phyloP scores from a whole-genome alignment of 441 rosid species.

The Populus tomentosa region DNA sequence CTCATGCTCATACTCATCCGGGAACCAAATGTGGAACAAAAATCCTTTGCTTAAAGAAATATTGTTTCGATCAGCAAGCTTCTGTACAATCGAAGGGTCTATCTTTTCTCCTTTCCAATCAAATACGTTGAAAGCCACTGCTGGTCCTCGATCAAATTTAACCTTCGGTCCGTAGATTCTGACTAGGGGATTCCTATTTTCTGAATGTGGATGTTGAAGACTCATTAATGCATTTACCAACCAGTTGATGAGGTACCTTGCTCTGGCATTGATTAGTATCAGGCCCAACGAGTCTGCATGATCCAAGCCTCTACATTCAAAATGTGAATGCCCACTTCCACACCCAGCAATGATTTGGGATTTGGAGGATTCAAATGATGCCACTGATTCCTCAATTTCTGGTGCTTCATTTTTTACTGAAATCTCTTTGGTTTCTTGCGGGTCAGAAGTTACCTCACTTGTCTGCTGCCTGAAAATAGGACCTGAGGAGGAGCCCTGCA shows the following conservation, averaged over 20 bases:
- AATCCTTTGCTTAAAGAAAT: constrained; percentile 51
- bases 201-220: constrained; percentile 60
- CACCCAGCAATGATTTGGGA: not conserved
- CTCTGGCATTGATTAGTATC: constrained; percentile 47
- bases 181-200: constrained; percentile 37
- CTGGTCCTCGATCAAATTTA: constrained; percentile 50
- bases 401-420: constrained; percentile 18
- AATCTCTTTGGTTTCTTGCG: constrained; percentile 10
- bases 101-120: constrained; percentile 73
- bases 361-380: constrained; percentile 7
- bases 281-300: constrained; percentile 68
- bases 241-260: constrained; percentile 65
- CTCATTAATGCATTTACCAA: constrained; percentile 59
- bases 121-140: constrained; percentile 67
- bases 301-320: constrained; percentile 57
- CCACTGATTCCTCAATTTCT: constrained; percentile 29
- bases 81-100: constrained; percentile 62
- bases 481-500: constrained; percentile 25
- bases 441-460: constrained; percentile 13
- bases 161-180: constrained; percentile 6
- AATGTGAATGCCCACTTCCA: not conserved
- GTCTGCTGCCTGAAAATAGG: constrained; percentile 14
- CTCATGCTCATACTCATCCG: constrained; percentile 38
- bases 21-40: constrained; percentile 44
- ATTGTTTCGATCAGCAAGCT: constrained; percentile 63